Evolutionary conservation across 768 basidiomycete species (phyloP).

Genomic region (Trametes gibbosa): DNA sequence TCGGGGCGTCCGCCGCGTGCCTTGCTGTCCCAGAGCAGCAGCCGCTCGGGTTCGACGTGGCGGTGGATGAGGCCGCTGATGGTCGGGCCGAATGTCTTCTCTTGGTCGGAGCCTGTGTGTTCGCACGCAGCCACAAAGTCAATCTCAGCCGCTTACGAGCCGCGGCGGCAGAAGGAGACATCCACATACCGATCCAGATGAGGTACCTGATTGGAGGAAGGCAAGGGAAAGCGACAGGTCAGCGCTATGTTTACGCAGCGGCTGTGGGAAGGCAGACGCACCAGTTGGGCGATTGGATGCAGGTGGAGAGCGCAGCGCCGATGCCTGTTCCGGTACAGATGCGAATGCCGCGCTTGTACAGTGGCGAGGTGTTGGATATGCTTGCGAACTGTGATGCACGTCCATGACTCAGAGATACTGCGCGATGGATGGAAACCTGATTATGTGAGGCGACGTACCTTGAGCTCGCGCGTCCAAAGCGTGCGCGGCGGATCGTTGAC

Average conservation of each 20-base stretch:
- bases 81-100: conserved; percentile 81
- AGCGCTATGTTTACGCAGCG: background rate
- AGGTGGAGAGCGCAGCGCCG: conserved; percentile 75
- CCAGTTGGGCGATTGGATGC: conserved; percentile 75
- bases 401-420: conserved; percentile 2
- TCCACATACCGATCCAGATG: conserved; percentile 65
- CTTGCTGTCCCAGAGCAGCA: conserved; percentile 78
- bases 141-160: conserved; percentile 16
- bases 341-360: conserved; percentile 80
- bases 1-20: conserved; percentile 71
- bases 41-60: conserved; percentile 70
- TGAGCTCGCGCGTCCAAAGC: conserved; percentile 78
- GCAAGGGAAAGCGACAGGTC: background rate
- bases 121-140: conserved; percentile 13
- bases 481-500: conserved; percentile 66
- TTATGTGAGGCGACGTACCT: conserved; percentile 43
- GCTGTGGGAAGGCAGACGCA: conserved; percentile 31
- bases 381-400: conserved; percentile 58
- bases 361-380: conserved; percentile 73
- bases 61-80: conserved; percentile 70
- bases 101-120: conserved; percentile 69
- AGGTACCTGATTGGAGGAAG: conserved; percentile 55
- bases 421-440: background rate
- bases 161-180: background rate
- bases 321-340: conserved; percentile 83